Conservation (phyloP, 352 stramenopile genomes). For the Globisporangium abappressorium region DNA sequence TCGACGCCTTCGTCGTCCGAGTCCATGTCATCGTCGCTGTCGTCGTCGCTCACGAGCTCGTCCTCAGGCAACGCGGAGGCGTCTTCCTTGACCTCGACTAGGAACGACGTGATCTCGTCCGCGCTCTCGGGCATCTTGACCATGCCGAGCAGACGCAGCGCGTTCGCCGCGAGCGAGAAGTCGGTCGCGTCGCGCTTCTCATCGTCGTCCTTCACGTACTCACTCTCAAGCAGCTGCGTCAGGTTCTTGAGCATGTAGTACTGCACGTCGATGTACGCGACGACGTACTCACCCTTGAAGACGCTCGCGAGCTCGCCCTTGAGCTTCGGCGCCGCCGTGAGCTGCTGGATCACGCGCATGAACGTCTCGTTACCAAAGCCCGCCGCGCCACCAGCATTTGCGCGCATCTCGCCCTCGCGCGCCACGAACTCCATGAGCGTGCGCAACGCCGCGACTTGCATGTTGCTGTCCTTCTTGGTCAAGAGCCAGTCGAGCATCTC, state of each 20-base stretch:
- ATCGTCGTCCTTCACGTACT: conserved; percentile 25
- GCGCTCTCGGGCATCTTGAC: conserved; percentile 65
- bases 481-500: conserved; percentile 79
- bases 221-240: conserved; percentile 53
- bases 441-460: conserved; percentile 77
- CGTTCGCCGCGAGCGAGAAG: conserved; percentile 60
- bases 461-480: conserved; percentile 49
- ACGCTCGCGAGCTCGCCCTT: conserved; percentile 80
- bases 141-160: conserved; percentile 63
- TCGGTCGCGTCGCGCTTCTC: conserved; percentile 41
- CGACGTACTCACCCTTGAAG: conserved; percentile 86
- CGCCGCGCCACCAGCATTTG: conserved; percentile 12
- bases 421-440: conserved; percentile 89
- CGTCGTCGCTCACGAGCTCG: conserved; percentile 46
- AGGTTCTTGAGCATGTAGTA: conserved; percentile 86
- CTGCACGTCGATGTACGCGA: conserved; percentile 82
- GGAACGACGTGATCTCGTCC: conserved; percentile 67
- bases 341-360: conserved; percentile 65
- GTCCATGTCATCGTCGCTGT: conserved; percentile 37
- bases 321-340: conserved; percentile 61
- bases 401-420: conserved; percentile 56
- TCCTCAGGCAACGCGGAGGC: conserved; percentile 21
- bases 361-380: conserved; percentile 87
- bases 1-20: conserved; percentile 28
- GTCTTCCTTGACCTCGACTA: conserved; percentile 43